phyloP scores from a whole-genome alignment of 2,329 filamentous ascomycete species.

The Arthrobotrys conoides region DNA sequence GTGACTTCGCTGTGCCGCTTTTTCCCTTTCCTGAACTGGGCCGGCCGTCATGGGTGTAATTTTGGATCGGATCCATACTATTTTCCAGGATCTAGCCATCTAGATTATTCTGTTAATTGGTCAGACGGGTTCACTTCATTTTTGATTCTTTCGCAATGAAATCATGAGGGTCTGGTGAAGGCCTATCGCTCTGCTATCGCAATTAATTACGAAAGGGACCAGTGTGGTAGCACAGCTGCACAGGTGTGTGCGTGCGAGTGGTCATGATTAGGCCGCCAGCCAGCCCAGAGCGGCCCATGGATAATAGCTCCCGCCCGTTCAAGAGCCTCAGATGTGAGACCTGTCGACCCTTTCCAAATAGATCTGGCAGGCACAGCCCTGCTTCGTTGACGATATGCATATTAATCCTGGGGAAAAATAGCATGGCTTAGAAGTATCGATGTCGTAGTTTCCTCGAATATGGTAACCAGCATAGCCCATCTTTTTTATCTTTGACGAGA shows the following conservation, averaged over 20 bases:
- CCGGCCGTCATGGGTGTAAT: too few species aligned
- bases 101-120: constrained; percentile 1
- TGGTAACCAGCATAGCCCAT: constrained; percentile 4
- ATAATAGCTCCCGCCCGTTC: not conserved
- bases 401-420: not conserved
- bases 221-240: constrained; percentile 47
- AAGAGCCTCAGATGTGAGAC: constrained; percentile 41
- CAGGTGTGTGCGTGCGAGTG: not conserved
- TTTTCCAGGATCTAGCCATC: constrained; percentile 8
- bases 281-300: not conserved
- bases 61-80: not conserved
- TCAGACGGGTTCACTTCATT: constrained; percentile 7
- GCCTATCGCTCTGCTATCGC: constrained; percentile 45
- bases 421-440: constrained; percentile 37
- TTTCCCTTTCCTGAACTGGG: not conserved
- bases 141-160: not conserved
- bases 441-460: constrained; percentile 1
- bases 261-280: not conserved
- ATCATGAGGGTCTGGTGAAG: constrained; percentile 1
- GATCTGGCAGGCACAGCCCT: constrained; percentile 12
- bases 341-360: constrained; percentile 41
- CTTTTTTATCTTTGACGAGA: constrained; percentile 4
- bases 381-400: not conserved
- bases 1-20: constrained; percentile 5
- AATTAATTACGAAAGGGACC: not conserved